These are phyloP conservation scores for Medicago lupulina DNA, from an alignment of 306 rosid genomes.

Conservation along the genomic window DNA sequence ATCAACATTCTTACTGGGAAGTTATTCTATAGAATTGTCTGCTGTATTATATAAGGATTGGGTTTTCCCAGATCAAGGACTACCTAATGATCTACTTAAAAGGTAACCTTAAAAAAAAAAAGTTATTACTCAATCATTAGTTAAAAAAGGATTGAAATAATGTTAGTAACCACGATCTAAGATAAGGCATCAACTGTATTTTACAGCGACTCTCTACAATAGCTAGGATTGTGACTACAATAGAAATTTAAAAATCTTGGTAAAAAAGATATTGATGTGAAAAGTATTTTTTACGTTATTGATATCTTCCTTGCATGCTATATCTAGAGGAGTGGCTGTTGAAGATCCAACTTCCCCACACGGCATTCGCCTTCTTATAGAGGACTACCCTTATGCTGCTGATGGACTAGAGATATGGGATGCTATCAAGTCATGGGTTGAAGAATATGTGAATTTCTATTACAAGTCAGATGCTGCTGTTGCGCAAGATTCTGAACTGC, in stretches of 20 bases:
- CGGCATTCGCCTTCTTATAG: conserved; percentile 63
- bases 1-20: conserved; percentile 44
- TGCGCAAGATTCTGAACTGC: conserved; percentile 61
- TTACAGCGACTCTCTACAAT: too few relatives aligned
- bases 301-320: not conserved
- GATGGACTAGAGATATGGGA: conserved; percentile 71
- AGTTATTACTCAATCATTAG: not conserved
- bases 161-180: too few relatives aligned
- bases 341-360: conserved; percentile 54
- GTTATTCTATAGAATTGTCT: conserved; percentile 43
- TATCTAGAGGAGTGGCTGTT: conserved; percentile 63
- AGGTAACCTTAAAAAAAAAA: conserved; percentile 35
- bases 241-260: too few relatives aligned
- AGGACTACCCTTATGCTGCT: conserved; percentile 69
- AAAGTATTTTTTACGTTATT: conserved; percentile 8
- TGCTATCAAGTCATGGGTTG: conserved; percentile 62
- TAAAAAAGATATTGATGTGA: not conserved
- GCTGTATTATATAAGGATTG: conserved; percentile 44
- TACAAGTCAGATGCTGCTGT: conserved; percentile 54
- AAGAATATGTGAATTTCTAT: conserved; percentile 60
- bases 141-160: not conserved
- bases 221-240: too few relatives aligned
- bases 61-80: conserved; percentile 45
- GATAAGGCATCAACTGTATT: too few relatives aligned
- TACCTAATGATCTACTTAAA: conserved; percentile 48